A percentile compares a stretch with the other conserved stretches of the same genome.
These are phyloP conservation scores for Zasmidium cellare DNA, from an alignment of 2,329 filamentous ascomycete species.

Conservation along the genomic window DNA sequence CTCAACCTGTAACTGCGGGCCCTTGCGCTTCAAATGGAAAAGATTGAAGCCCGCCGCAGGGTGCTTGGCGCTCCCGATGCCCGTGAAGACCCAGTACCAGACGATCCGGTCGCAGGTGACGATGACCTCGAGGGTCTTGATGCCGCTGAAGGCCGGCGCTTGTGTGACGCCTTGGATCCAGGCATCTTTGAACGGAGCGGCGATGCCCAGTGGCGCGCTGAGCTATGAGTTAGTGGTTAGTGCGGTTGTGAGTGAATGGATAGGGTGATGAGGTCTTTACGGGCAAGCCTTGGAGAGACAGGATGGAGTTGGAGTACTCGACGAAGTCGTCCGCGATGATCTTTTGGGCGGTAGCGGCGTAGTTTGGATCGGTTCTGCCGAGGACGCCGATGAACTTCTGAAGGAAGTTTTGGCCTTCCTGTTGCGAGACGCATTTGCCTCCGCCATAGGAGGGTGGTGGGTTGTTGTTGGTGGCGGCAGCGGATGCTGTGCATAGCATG, in stretches of 20 bases:
- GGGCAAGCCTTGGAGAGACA: slow-evolving; percentile 9
- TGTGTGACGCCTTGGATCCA: slow-evolving; percentile 7
- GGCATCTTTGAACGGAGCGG: slow-evolving; percentile 3
- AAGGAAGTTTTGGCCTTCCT: slow-evolving; percentile 5
- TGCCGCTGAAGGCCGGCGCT: slow-evolving; percentile 3
- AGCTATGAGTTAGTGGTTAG: not conserved
- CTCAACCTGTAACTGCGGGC: slow-evolving; percentile 7
- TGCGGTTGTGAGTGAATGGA: not conserved
- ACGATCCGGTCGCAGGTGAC: slow-evolving; percentile 13
- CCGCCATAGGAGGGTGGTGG: not conserved
- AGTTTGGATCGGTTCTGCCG: slow-evolving; percentile 1
- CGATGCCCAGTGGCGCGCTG: slow-evolving; percentile 6
- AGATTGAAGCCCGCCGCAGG: slow-evolving; percentile 15
- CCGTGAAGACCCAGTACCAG: slow-evolving; percentile 17
- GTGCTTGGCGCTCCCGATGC: slow-evolving; percentile 8
- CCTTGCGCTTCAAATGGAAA: not conserved
- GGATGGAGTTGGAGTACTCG: slow-evolving; percentile 17
- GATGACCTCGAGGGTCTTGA: slow-evolving; percentile 12
- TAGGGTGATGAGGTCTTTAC: slow-evolving; percentile 1
- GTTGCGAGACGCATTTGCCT: slow-evolving; percentile 7
- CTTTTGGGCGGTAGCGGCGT: slow-evolving; percentile 5
- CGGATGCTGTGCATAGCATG: not conserved
- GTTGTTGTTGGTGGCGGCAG: not conserved
- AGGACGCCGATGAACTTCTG: slow-evolving; percentile 12
- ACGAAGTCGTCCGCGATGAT: slow-evolving; percentile 15